These are phyloP conservation scores for Trichoderma simmonsii DNA, from an alignment of 2,329 filamentous ascomycete species.

Conservation along the genomic window DNA sequence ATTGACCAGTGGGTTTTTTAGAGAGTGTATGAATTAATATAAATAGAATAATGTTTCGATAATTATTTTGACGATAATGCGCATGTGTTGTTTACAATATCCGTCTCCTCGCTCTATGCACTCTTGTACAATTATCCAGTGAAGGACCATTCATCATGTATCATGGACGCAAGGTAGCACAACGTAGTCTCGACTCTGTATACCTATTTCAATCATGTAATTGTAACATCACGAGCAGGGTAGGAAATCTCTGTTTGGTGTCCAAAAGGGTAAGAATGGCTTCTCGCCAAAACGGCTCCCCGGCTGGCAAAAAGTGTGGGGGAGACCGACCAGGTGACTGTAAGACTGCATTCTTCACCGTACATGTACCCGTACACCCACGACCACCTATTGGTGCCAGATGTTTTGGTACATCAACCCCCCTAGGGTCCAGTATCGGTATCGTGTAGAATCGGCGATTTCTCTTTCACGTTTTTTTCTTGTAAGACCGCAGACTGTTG, in stretches of 20 bases:
- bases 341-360: neutral
- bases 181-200: neutral
- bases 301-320: neutral
- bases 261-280: neutral
- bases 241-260: neutral
- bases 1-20: neutral
- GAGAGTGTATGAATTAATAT: neutral
- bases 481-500: neutral
- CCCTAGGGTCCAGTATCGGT: neutral
- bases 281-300: neutral
- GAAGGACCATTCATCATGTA: neutral
- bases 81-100: neutral
- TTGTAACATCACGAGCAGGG: neutral
- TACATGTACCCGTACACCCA: neutral
- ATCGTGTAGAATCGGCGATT: neutral
- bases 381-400: neutral
- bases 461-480: neutral
- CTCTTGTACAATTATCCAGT: neutral
- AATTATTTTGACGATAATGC: neutral
- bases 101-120: neutral
- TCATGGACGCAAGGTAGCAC: neutral
- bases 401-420: neutral
- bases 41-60: neutral
- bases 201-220: neutral
- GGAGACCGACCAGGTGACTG: neutral